Conservation (phyloP, 2,329 filamentous ascomycete genomes). For the Colletotrichum lentis region DNA sequence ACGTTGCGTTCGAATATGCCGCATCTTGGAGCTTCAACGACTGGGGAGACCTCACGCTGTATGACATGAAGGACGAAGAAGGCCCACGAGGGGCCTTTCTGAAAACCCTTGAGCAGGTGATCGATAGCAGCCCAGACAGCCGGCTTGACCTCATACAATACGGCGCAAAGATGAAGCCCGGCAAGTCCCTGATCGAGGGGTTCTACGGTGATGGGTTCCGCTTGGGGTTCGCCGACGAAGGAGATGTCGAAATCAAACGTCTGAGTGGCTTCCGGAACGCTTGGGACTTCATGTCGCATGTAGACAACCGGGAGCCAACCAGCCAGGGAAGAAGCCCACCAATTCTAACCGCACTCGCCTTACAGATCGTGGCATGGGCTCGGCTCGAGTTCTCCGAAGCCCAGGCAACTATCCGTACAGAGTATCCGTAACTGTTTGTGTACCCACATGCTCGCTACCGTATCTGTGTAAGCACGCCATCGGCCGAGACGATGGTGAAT, state of each 20-base stretch:
- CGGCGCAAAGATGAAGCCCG: neutral
- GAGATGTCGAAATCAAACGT: neutral
- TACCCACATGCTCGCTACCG: too few species aligned
- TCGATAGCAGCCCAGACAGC: rapidly evolving
- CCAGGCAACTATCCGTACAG: too few species aligned
- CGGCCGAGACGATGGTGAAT: slow-evolving; percentile 29
- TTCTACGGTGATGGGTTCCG: slow-evolving; percentile 6
- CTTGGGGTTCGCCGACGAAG: neutral
- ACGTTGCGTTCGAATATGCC: slow-evolving; percentile 7
- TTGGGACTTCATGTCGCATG: neutral
- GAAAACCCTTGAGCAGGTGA: neutral
- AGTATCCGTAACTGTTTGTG: too few species aligned
- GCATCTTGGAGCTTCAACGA: neutral
- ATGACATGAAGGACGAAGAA: neutral
- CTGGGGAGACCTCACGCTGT: neutral
- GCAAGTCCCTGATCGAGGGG: too few species aligned
- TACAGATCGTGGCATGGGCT: too few species aligned
- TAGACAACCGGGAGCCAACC: too few species aligned
- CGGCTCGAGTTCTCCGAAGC: too few species aligned
- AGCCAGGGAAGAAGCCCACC: too few species aligned
- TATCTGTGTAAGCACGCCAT: slow-evolving; percentile 32
- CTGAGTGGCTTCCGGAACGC: neutral
- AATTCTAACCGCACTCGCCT: too few species aligned
- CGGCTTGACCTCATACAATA: neutral
- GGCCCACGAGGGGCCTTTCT: slow-evolving; percentile 10